phyloP scores from a whole-genome alignment of 1,284 basidiomycete species.

The Sphagnurus paluster region DNA sequence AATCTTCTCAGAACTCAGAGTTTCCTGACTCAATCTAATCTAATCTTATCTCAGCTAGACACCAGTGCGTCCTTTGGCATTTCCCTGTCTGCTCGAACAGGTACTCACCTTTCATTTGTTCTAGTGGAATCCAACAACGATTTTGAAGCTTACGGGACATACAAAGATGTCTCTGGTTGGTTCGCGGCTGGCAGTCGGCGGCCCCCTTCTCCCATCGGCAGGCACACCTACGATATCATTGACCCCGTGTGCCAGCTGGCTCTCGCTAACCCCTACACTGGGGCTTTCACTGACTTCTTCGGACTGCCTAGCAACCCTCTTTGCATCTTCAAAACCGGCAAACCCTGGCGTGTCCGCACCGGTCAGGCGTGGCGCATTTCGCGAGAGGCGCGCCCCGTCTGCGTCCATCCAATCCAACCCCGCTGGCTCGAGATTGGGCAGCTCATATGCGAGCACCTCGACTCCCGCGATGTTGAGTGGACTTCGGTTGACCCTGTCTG shows the following conservation, averaged over 20 bases:
- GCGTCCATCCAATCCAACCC: conserved; percentile 21
- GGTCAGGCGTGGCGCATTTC: conserved; percentile 27
- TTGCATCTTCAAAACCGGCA: conserved; percentile 31
- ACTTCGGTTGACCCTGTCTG: conserved; percentile 22
- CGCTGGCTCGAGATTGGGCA: conserved; percentile 20
- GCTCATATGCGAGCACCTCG: conserved; percentile 21
- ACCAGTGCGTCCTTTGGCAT: no score
- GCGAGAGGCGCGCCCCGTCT: conserved; percentile 31
- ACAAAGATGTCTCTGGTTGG: no score
- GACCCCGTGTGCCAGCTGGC: no score
- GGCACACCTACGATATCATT: not conserved
- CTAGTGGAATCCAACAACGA: no score
- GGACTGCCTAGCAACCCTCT: conserved; percentile 20
- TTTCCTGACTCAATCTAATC: no score
- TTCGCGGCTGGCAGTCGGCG: no score
- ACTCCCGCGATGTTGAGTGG: conserved; percentile 22
- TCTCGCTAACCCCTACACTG: not conserved
- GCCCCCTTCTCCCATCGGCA: no score
- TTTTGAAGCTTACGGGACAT: no score
- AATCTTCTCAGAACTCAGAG: no score
- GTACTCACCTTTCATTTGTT: no score
- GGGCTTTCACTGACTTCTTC: not conserved
- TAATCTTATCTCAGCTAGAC: no score
- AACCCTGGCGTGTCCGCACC: conserved; percentile 25
- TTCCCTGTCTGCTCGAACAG: no score